Conservation (phyloP, 116 monocot genomes). For the Trichopus zeylanicus region DNA sequence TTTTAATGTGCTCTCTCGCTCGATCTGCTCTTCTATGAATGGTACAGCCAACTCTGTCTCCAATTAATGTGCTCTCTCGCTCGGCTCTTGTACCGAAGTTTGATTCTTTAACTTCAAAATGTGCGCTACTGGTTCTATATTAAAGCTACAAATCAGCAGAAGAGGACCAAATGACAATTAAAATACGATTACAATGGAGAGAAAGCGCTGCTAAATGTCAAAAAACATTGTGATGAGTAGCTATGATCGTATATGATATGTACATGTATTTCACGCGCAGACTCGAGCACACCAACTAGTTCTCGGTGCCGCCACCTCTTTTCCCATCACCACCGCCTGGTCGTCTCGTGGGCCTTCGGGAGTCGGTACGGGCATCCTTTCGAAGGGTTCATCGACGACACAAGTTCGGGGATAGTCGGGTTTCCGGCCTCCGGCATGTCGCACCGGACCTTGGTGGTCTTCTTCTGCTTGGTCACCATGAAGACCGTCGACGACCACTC, state of each 20-base stretch:
- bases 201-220: no score
- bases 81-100: no score
- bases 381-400: background rate
- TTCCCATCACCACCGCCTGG: slow-evolving; percentile 4
- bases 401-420: background rate
- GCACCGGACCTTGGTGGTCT: background rate
- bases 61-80: no score
- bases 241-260: slow-evolving; percentile 1
- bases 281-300: slow-evolving; percentile 5
- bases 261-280: slow-evolving; percentile 4
- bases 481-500: slow-evolving; percentile 7
- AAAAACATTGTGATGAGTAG: no score
- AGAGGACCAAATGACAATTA: no score
- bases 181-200: no score
- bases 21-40: no score
- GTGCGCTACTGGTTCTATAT: no score
- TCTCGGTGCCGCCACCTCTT: slow-evolving; percentile 7
- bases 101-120: no score
- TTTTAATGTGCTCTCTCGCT: no score
- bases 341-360: background rate
- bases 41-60: no score
- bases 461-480: slow-evolving; percentile 1
- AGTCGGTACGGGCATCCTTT: background rate
- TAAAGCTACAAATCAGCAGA: no score
- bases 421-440: slow-evolving; percentile 1